These are phyloP conservation scores for Mortierella alpina DNA, from an alignment of 192 early-diverging fungal genomes.

Conservation along the genomic window DNA sequence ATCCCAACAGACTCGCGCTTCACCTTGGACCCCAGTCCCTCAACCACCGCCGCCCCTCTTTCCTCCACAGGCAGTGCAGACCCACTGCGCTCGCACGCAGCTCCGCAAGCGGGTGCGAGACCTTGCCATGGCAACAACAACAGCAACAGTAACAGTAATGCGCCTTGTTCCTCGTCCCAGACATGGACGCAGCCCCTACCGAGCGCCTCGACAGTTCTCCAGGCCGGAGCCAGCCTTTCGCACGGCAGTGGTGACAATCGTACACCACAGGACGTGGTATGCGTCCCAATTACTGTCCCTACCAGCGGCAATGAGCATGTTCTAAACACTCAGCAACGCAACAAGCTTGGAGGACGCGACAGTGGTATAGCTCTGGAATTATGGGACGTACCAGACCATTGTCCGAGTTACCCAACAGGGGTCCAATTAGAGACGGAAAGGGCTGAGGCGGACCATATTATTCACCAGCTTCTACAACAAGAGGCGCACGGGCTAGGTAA, in stretches of 20 bases:
- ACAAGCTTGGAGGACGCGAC: constrained; percentile 20
- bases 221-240: too few species aligned
- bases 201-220: too few species aligned
- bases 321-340: neutral
- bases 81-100: neutral
- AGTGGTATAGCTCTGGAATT: constrained; percentile 31
- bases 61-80: neutral
- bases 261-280: neutral
- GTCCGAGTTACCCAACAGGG: neutral
- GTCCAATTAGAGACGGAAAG: neutral
- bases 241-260: too few species aligned
- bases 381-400: constrained; percentile 5
- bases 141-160: constrained; percentile 1
- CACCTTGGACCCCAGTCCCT: neutral
- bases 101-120: neutral
- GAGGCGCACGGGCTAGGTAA: too few species aligned
- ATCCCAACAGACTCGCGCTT: constrained; percentile 9
- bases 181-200: neutral
- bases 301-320: neutral
- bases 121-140: neutral
- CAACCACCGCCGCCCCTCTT: neutral
- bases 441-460: neutral
- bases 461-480: too few species aligned
- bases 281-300: neutral
- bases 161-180: neutral